Evolutionary conservation across 2,329 filamentous ascomycete species (phyloP), one percentile per base, ranked within the genome.

Genomic region (Volutella citrinella): DNA sequence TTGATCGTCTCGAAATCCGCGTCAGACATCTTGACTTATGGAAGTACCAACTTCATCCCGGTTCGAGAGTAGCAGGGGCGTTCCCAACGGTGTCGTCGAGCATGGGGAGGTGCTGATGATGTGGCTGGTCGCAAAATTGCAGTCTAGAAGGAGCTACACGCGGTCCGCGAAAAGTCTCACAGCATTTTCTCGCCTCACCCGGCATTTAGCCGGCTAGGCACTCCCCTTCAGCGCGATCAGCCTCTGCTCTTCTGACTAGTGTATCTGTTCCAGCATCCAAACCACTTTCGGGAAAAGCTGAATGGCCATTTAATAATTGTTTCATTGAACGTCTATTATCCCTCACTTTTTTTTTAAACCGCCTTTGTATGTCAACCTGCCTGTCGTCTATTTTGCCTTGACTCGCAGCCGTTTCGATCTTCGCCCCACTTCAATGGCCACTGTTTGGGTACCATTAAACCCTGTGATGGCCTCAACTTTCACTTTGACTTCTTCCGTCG

Each of bases 1-100:
- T 82, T 82, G 65, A 95, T 85, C 57, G 82, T 77, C 60, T 93
- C 87, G 67, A 95, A 93, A 66, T 94, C 88, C 65, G 85, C 83
- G 70, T 82, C 77, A 67, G 78, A 81, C 78, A 83, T 82, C 52
- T 61, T 75, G 63, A 46, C 48, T 63, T 55, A 62, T 44, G 42
- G 36, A 36, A 48, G 38, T 46, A 45, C 51, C 49, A 47, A 55
- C 60, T 56, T 67, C 64, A 66, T 66, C 62, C 62, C 59, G 61
- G 57, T 63, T 65, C 60, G 51, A 63, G 52, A 53, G 56, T 60
- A 56, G 54, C 59, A 56, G 57, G 52, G 47, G 48, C 43, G 49
- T 45, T 52, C 41, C 44, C 52, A 46, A 51, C 48, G 56, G 53
- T 56, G 48, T 49, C 52, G 60, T 56, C 53, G 60, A 44, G 55